phyloP scores from a whole-genome alignment of 768 basidiomycete genomes.

The Tephrocybe sp. region DNA sequence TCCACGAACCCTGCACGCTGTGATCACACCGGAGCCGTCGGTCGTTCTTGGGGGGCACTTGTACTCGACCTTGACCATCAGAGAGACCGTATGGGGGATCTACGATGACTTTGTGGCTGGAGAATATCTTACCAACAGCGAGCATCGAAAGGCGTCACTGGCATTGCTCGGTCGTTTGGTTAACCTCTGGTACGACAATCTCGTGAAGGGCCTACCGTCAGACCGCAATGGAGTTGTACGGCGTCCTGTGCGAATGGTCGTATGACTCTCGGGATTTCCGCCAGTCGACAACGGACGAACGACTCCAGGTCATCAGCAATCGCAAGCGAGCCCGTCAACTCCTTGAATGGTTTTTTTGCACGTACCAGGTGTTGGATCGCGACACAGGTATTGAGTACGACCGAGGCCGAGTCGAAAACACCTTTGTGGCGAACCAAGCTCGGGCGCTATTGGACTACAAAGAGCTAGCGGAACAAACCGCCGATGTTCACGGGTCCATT shows the following conservation, averaged over 20 bases:
- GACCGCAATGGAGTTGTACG: not conserved
- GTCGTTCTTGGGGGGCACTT: not conserved
- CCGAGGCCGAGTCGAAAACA: too few relatives aligned
- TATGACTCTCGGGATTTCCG: not conserved
- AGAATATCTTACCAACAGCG: not conserved
- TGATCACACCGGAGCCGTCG: not conserved
- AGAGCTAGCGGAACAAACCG: too few relatives aligned
- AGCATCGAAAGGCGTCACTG: not conserved
- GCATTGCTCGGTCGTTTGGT: not conserved
- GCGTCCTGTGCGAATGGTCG: not conserved
- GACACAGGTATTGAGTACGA: too few relatives aligned
- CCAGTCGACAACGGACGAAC: not conserved
- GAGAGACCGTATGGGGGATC: not conserved
- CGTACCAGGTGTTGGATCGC: too few relatives aligned
- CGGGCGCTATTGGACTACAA: too few relatives aligned
- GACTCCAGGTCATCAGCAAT: not conserved
- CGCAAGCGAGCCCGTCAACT: not conserved
- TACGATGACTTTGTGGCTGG: not conserved
- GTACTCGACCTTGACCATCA: not conserved
- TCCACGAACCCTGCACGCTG: not conserved
- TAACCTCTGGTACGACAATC: not conserved
- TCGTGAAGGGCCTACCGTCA: not conserved
- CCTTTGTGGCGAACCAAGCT: too few relatives aligned
- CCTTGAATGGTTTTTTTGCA: not conserved
- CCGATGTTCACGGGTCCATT: too few relatives aligned